Percentiles rank a stretch among this genome's conserved stretches.
phyloP scores from a whole-genome alignment of 768 basidiomycete genomes.

The Termitomyces sp. region DNA sequence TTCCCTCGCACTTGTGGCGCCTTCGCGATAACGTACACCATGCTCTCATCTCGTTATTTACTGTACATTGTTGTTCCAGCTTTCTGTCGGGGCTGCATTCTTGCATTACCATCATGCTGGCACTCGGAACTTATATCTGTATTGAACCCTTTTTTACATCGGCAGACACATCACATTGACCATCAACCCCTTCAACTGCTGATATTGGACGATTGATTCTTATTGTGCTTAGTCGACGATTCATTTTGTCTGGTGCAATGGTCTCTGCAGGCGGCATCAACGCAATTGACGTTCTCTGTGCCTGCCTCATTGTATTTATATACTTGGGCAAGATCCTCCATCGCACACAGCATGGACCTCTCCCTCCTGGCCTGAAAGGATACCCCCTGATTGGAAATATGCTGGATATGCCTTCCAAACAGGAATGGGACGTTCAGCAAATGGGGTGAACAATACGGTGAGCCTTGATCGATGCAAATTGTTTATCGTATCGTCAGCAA shows the following conservation, averaged over 20 bases:
- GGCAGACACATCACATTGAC: neutral
- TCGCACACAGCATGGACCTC: conserved; percentile 4
- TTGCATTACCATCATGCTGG: neutral
- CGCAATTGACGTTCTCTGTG: conserved; percentile 27
- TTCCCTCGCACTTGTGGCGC: no score
- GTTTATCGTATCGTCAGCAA: neutral
- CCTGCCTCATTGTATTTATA: conserved; percentile 32
- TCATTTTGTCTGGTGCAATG: neutral
- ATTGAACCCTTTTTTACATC: neutral
- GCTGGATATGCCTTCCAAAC: conserved; percentile 4
- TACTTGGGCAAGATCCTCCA: conserved; percentile 28
- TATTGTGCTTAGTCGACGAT: no score
- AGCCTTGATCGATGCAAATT: neutral
- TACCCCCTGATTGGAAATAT: conserved; percentile 10
- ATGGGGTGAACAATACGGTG: conserved; percentile 9
- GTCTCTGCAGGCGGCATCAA: neutral
- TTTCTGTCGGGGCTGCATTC: neutral
- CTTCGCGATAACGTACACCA: no score
- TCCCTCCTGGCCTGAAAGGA: conserved; percentile 9
- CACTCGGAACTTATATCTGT: neutral
- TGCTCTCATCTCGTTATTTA: no score
- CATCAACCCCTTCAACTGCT: neutral
- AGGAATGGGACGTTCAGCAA: conserved; percentile 8
- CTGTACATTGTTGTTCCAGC: neutral
- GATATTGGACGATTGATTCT: neutral